Evolutionary conservation across 768 basidiomycete genomes (phyloP).

Genomic region (Cantharellus anzutake): DNA sequence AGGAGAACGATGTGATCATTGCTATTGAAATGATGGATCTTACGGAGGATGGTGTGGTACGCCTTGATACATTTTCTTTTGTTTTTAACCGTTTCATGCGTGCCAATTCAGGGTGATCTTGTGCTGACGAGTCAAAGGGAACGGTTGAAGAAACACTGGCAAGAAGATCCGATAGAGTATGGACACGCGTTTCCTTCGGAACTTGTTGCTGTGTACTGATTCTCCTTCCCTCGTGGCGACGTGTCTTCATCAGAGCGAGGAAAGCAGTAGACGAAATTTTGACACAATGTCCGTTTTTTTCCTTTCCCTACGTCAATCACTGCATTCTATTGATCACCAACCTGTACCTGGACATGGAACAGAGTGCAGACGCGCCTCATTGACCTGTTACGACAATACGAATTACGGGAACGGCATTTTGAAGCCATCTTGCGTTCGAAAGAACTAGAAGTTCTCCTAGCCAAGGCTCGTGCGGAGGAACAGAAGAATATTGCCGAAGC

Average conservation of each 20-base stretch:
- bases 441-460: slow-evolving; percentile 73
- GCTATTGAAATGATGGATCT: slow-evolving; percentile 85
- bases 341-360: neutral
- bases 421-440: slow-evolving; percentile 85
- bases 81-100: neutral
- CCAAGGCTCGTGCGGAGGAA: slow-evolving; percentile 73
- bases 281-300: slow-evolving; percentile 50
- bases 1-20: slow-evolving; percentile 74
- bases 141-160: slow-evolving; percentile 67
- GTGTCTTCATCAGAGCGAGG: slow-evolving; percentile 31
- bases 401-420: slow-evolving; percentile 80
- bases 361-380: slow-evolving; percentile 77
- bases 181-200: neutral
- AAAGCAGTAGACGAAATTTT: slow-evolving; percentile 62
- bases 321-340: neutral
- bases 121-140: slow-evolving; percentile 42
- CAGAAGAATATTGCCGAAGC: slow-evolving; percentile 67
- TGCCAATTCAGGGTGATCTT: slow-evolving; percentile 31
- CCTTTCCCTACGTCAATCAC: neutral
- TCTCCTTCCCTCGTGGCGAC: neutral
- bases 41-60: slow-evolving; percentile 20
- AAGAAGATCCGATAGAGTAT: slow-evolving; percentile 53
- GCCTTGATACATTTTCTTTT: neutral
- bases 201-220: neutral
- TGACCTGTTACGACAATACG: slow-evolving; percentile 71